Base-by-base conservation (phyloP, 495 filamentous ascomycete genomes). In the Margaritispora aquatica region DNA sequence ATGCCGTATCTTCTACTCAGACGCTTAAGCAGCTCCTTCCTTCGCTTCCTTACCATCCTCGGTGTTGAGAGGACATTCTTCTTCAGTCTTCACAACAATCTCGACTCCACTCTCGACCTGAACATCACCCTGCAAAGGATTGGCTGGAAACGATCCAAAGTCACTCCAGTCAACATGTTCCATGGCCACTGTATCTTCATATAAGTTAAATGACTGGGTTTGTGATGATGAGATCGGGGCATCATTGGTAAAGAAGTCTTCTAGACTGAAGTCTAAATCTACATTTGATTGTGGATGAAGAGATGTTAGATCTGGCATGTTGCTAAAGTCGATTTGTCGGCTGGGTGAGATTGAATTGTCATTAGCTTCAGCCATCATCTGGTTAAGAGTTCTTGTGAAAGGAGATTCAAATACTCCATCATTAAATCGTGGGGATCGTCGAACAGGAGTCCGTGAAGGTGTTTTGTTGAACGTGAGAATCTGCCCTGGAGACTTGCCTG, bases 351-450 rank as follows among this genome's bases (percentile, higher is more conserved):
- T 41, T 3, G 59, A 57, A 20, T 79, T 71, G n/a, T n/a, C n/a
- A 51, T 79, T 74, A 1, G 78, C 71, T 51, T 84, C 79, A 26
- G 80, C 81, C 22, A 88, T 74, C 26, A 88, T 64, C 62, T 84
- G 76, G 59, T 77, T 78, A 4, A 88, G 72, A 17, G 81, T 78
- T n/a, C 74, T 75, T 0, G 84, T 83, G 62, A 86, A 77, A 1
- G 85, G 85, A 8, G 82, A 75, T 31, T 76, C 72, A 54, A 77
- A 73, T n/a, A 66, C 55, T n/a, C 0, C 26, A 34, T 68, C 62
- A 26, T 60, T 68, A 64, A 62, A 69, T 58, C 66, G 71, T 34
- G 68, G 79, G 53, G 63, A 77, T 36, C 76, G 71, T 53, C 64
- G 63, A 56, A 59, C 72, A 58, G 69, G 66, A 19, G 70, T 72